Evolutionary conservation across 208 protist species (phyloP), one percentile per base, ranked within the genome.

Genomic region (Acanthamoeba castellanii): DNA sequence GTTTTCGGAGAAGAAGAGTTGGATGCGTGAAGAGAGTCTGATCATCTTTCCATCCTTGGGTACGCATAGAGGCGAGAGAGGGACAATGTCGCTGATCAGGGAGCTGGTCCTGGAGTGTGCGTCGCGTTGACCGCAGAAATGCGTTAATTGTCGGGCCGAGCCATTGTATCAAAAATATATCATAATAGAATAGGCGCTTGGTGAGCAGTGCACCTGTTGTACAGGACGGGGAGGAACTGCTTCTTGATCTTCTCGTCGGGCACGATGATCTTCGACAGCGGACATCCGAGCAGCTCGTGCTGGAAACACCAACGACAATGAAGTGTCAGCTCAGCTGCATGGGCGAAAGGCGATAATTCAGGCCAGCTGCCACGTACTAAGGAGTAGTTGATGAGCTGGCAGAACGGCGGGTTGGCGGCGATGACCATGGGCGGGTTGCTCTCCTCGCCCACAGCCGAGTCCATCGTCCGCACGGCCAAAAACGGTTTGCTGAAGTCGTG

Each of bases 281-380:
- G 81, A 27, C 81, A 88, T 7, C 81, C 81, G 52, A 88, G 81
- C 81, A 88, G 81, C 30, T 88, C 81, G 30, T 88, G 81, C 81
- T 88, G 81, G 2, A 18, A 3, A 42, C 13, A 37, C 9, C 32
- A 9, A 68, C 18, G 61, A 22, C 14, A 11, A 25, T 32, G 61
- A 68, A 14, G 52, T 2, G 18, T 59, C 52, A 59, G 52, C 16
- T 59, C 52, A 59, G 52, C 1, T 59, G 52, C 52, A 14, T 3
- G 13, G 13, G 52, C 59, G 22, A 66, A n/a, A 11, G 22, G 22
- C 59, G 59, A 14, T 13, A 3, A 57, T 22, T n/a, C 59, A 66
- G 76, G 25, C 8, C 57, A 3, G n/a, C 7, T 8, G 42, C 3
- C 34, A 13, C 70, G 22, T 66, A 88, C 81, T 16, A 88, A 14